These are phyloP conservation scores for Fomitiporia mediterranea DNA, from an alignment of 1,284 basidiomycete genomes.

Conservation along the genomic window DNA sequence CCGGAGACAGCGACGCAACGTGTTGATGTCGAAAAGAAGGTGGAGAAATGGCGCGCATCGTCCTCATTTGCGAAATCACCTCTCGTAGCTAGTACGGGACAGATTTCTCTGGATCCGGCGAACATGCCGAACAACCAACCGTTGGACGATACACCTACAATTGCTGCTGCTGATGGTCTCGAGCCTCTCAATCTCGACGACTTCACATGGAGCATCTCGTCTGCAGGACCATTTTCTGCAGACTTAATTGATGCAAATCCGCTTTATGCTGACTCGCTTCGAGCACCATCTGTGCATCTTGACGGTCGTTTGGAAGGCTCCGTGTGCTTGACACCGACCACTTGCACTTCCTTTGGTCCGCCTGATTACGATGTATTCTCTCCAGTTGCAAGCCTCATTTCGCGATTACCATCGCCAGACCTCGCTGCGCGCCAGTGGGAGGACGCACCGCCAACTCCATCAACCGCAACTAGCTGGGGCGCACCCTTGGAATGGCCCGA, in stretches of 20 bases:
- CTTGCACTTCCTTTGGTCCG: conserved; percentile 38
- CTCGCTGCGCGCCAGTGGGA: conserved; percentile 46
- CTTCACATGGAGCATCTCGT: conserved; percentile 66
- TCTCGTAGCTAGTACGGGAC: conserved; percentile 42
- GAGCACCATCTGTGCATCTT: conserved; percentile 50
- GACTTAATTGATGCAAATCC: conserved; percentile 16
- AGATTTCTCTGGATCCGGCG: conserved; percentile 47
- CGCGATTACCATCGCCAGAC: conserved; percentile 40
- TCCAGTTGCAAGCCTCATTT: conserved; percentile 24
- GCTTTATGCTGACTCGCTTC: conserved; percentile 35
- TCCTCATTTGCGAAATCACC: conserved; percentile 47
- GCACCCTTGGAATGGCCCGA: conserved; percentile 31
- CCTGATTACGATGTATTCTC: conserved; percentile 31
- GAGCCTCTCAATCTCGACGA: conserved; percentile 53
- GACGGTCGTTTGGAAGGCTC: conserved; percentile 52
- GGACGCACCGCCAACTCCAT: conserved; percentile 42
- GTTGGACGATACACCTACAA: conserved; percentile 30
- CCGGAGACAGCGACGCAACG: conserved; percentile 43
- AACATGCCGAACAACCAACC: conserved; percentile 47
- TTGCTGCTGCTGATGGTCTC: conserved; percentile 30
- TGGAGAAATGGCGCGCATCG: conserved; percentile 60
- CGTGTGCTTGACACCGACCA: conserved; percentile 52
- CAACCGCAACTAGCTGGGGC: conserved; percentile 44
- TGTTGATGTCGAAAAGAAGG: conserved; percentile 45
- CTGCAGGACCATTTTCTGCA: conserved; percentile 46